Conservation (phyloP, 208 protist genomes). For the Trypanosoma boissoni region DNA sequence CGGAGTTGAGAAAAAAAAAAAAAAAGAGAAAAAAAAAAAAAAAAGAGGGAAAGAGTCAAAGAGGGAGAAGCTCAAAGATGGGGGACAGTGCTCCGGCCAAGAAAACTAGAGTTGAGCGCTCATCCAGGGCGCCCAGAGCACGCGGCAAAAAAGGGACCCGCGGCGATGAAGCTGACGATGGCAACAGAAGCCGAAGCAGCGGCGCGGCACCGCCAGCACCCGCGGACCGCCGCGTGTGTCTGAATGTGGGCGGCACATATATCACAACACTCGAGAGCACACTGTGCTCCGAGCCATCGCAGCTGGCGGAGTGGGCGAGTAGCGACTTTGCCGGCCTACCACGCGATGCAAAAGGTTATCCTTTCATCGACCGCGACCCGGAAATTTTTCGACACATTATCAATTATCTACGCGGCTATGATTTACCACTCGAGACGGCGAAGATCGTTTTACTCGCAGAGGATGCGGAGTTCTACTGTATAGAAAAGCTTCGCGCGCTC, state of each 20-base stretch:
- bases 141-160: background rate
- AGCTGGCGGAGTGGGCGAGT: slow-evolving; percentile 55
- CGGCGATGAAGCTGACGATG: slow-evolving; percentile 1
- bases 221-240: slow-evolving; percentile 28
- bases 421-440: slow-evolving; percentile 50
- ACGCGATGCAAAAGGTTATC: slow-evolving; percentile 64
- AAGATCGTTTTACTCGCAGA: slow-evolving; percentile 73
- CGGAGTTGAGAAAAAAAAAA: too few species aligned
- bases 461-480: slow-evolving; percentile 65
- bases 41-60: slow-evolving; percentile 14
- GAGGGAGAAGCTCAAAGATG: slow-evolving; percentile 10
- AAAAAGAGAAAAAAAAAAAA: too few species aligned
- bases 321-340: slow-evolving; percentile 66
- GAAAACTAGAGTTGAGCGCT: too few species aligned
- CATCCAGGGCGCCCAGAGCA: background rate
- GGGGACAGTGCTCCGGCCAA: too few species aligned
- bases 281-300: slow-evolving; percentile 56
- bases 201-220: background rate
- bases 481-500: slow-evolving; percentile 47
- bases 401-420: slow-evolving; percentile 87
- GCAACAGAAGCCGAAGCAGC: background rate
- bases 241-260: slow-evolving; percentile 75
- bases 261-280: slow-evolving; percentile 74
- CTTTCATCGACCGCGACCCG: slow-evolving; percentile 84
- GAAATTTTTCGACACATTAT: slow-evolving; percentile 74